Evolutionary conservation across 1,284 basidiomycete genomes (phyloP).

Genomic region (Xerocomus minutiporus): DNA sequence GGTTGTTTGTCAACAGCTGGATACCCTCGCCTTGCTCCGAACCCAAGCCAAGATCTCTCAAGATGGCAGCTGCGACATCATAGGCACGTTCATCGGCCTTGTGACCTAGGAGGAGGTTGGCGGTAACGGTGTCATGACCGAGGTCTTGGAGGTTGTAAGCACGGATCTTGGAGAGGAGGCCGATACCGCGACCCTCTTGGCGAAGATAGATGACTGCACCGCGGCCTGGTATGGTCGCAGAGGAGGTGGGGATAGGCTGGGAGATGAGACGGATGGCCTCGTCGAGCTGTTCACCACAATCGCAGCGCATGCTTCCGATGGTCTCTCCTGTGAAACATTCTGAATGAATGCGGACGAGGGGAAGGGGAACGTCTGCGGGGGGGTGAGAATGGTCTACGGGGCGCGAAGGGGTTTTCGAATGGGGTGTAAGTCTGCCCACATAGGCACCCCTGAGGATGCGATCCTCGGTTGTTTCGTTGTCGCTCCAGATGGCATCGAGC

Average conservation of each 20-base stretch:
- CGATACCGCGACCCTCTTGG: constrained; percentile 98
- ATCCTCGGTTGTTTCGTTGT: constrained; percentile 89
- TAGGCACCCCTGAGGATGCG: constrained; percentile 93
- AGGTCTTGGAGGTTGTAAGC: constrained; percentile 99
- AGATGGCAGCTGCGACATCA: constrained; percentile 85
- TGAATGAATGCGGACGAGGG: constrained; percentile 93
- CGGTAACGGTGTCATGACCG: constrained; percentile 96
- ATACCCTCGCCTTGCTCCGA: constrained; percentile 57
- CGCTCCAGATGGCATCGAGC: constrained; percentile 83
- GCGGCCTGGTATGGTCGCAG: constrained; percentile 63
- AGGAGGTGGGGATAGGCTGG: constrained; percentile 50
- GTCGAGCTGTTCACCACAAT: constrained; percentile 98
- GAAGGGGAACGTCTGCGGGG: constrained; percentile 52
- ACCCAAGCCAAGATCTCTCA: constrained; percentile 83
- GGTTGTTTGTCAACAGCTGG: constrained; percentile 93
- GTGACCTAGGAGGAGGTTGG: constrained; percentile 94
- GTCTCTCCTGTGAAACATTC: constrained; percentile 99
- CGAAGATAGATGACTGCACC: constrained; percentile 97
- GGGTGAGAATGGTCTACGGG: constrained; percentile 33
- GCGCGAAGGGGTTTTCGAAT: constrained; percentile 51
- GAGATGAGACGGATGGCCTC: constrained; percentile 93
- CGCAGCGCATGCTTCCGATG: constrained; percentile 96
- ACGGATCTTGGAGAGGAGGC: constrained; percentile 90
- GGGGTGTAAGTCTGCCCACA: constrained; percentile 72
- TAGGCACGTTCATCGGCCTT: constrained; percentile 93